Evolutionary conservation across 2,329 filamentous ascomycete genomes (phyloP).

Genomic region (Orbilia quercus): DNA sequence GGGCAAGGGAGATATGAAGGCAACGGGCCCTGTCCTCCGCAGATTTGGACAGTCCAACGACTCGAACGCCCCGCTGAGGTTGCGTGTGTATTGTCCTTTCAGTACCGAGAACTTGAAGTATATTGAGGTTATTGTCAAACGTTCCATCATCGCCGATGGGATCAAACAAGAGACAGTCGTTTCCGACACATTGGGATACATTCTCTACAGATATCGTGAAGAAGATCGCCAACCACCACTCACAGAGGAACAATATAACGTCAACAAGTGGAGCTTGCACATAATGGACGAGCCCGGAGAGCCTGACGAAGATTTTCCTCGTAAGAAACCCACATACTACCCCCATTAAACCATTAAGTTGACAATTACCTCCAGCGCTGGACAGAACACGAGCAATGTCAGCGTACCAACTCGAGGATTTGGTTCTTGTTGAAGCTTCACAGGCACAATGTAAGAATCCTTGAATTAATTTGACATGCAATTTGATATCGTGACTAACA

Average conservation of each 20-base stretch:
- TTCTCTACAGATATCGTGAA: constrained; percentile 80
- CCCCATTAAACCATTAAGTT: not conserved
- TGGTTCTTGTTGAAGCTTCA: constrained; percentile 79
- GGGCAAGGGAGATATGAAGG: constrained; percentile 79
- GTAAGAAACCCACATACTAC: constrained; percentile 31
- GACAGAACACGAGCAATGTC: constrained; percentile 78
- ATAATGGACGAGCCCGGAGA: constrained; percentile 85
- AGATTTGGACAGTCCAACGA: constrained; percentile 49
- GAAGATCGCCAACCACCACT: constrained; percentile 78
- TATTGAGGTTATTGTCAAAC: constrained; percentile 77
- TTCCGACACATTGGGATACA: constrained; percentile 82
- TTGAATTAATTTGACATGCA: not conserved
- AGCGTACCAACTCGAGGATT: constrained; percentile 85
- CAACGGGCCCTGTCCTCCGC: constrained; percentile 38
- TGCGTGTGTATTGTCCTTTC: constrained; percentile 81
- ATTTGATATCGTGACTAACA: constrained; percentile 2
- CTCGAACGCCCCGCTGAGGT: constrained; percentile 69
- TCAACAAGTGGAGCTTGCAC: constrained; percentile 83
- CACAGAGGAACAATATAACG: constrained; percentile 74
- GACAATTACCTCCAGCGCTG: constrained; percentile 66
- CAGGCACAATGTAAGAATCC: constrained; percentile 69
- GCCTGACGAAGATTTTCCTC: constrained; percentile 83
- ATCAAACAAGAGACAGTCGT: constrained; percentile 74
- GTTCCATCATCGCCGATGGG: constrained; percentile 74
- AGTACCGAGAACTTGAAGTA: constrained; percentile 74